Percentiles rank a stretch among this genome's conserved stretches.
Conservation (phyloP, 345 rosid genomes). For the Eucalyptus regnans region DNA sequence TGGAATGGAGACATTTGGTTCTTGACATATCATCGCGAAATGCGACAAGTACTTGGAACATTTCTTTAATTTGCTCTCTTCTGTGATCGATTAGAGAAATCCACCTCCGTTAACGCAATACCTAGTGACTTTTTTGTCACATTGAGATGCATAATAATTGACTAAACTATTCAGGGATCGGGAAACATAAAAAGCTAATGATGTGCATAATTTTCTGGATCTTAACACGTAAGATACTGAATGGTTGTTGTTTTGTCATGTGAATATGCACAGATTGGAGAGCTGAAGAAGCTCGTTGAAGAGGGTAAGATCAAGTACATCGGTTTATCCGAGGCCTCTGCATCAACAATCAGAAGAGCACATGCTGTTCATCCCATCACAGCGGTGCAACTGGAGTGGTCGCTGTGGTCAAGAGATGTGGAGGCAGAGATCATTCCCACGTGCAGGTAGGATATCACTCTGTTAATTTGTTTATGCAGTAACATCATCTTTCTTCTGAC, state of each 20-base stretch:
- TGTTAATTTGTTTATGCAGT: not conserved
- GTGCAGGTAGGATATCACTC: slow-evolving; percentile 2
- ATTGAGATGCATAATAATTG: not conserved
- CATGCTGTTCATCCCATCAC: slow-evolving; percentile 77
- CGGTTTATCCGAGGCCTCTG: slow-evolving; percentile 73
- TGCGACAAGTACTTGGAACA: not conserved
- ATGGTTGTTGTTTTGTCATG: not conserved
- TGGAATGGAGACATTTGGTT: not conserved
- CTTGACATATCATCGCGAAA: not conserved
- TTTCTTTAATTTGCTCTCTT: not conserved
- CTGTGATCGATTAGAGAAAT: not conserved
- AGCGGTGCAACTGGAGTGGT: slow-evolving; percentile 76
- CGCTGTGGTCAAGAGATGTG: slow-evolving; percentile 74
- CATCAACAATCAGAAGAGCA: slow-evolving; percentile 77
- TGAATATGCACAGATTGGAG: slow-evolving; percentile 23
- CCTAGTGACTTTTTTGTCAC: not conserved
- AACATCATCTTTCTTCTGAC: not conserved
- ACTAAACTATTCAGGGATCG: not conserved
- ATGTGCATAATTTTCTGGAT: not conserved
- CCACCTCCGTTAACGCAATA: not conserved
- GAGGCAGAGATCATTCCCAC: slow-evolving; percentile 57
- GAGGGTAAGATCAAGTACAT: slow-evolving; percentile 70
- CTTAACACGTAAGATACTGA: not conserved
- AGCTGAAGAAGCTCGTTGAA: slow-evolving; percentile 59
- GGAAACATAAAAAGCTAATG: not conserved